phyloP scores from a whole-genome alignment of 73 alveolate genomes.

The Tetrahymena elliotti region DNA sequence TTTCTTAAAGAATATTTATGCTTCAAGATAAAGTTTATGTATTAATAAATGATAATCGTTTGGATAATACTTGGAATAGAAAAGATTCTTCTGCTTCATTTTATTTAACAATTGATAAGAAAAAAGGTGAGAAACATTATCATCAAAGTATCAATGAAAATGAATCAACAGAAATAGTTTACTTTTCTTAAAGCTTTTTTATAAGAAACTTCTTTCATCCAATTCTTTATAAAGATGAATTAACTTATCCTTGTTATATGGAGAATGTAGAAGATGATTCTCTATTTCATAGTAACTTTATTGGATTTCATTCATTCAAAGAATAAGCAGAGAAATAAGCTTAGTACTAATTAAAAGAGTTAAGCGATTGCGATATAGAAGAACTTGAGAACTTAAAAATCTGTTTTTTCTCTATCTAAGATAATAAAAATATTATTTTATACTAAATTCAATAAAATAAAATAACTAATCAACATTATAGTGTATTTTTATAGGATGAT shows the following conservation, averaged over 20 bases:
- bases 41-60: neutral
- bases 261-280: neutral
- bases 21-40: neutral
- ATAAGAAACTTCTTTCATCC: neutral
- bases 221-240: neutral
- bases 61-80: neutral
- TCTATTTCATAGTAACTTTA: neutral
- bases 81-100: neutral
- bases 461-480: neutral
- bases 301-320: neutral
- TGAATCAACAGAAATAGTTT: neutral
- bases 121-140: neutral
- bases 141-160: neutral
- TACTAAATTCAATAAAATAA: neutral
- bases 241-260: neutral
- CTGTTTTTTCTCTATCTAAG: neutral
- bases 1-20: neutral
- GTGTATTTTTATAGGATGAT: neutral
- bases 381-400: neutral
- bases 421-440: neutral
- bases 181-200: neutral
- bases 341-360: neutral
- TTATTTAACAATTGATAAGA: neutral
- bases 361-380: neutral
- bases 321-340: neutral